These are phyloP conservation scores for Amyloporia xantha DNA, from an alignment of 768 basidiomycete species.

Conservation along the genomic window DNA sequence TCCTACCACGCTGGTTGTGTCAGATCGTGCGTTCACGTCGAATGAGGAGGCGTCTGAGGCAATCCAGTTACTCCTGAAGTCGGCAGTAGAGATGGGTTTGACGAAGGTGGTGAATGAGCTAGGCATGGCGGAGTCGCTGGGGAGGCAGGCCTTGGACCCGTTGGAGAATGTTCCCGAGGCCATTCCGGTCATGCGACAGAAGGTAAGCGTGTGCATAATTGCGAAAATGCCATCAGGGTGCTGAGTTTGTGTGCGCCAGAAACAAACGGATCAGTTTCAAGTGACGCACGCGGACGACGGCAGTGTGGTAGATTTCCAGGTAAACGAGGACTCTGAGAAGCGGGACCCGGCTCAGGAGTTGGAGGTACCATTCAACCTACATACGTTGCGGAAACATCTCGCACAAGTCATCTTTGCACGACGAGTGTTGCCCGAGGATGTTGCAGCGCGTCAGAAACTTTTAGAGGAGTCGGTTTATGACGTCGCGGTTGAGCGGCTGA, in stretches of 20 bases:
- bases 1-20: constrained; percentile 43
- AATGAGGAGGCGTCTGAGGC: constrained; percentile 50
- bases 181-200: constrained; percentile 46
- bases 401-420: constrained; percentile 56
- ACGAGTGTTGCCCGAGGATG: constrained; percentile 56
- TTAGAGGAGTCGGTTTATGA: constrained; percentile 85
- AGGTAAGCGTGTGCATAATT: constrained; percentile 25
- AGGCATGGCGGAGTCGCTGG: constrained; percentile 45
- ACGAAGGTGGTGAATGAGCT: constrained; percentile 48
- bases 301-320: constrained; percentile 9
- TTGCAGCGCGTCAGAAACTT: constrained; percentile 69
- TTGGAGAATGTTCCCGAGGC: constrained; percentile 53
- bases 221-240: too few species aligned
- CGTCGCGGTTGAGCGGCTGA: constrained; percentile 65
- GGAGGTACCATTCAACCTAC: constrained; percentile 73
- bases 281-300: constrained; percentile 17
- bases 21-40: constrained; percentile 48
- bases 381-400: constrained; percentile 64
- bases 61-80: constrained; percentile 49
- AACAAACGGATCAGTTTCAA: constrained; percentile 17
- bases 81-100: constrained; percentile 52
- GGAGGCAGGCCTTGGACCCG: constrained; percentile 32
- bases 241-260: too few species aligned
- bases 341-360: constrained; percentile 17
- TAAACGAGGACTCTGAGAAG: constrained; percentile 16